These are phyloP conservation scores for Cystofilobasidium capitatum DNA, from an alignment of 768 basidiomycete genomes.

Conservation along the genomic window DNA sequence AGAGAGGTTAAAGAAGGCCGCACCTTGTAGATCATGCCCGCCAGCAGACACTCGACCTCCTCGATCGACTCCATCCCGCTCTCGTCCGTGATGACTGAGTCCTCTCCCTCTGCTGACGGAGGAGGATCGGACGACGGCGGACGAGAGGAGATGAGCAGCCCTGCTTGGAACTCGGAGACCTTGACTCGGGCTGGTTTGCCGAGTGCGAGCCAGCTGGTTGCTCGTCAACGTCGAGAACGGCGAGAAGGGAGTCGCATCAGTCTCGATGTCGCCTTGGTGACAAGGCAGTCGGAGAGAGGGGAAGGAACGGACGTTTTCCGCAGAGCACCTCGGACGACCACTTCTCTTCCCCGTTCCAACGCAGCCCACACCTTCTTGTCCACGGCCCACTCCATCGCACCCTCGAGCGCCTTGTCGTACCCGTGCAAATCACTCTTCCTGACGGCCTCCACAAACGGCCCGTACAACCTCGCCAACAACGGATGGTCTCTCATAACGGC, in stretches of 20 bases:
- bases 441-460: slow-evolving; percentile 72
- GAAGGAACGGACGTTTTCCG: slow-evolving; percentile 41
- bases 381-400: slow-evolving; percentile 63
- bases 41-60: slow-evolving; percentile 86
- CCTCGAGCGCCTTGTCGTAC: slow-evolving; percentile 67
- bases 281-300: background rate
- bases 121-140: no score
- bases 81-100: background rate
- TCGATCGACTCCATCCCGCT: slow-evolving; percentile 52
- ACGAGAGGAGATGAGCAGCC: slow-evolving; percentile 2
- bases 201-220: slow-evolving; percentile 63
- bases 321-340: slow-evolving; percentile 74
- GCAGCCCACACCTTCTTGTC: slow-evolving; percentile 77
- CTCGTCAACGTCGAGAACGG: background rate
- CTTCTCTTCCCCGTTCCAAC: slow-evolving; percentile 76
- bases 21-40: slow-evolving; percentile 83
- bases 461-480: slow-evolving; percentile 58
- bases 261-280: background rate
- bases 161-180: slow-evolving; percentile 39
- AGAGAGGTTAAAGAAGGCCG: slow-evolving; percentile 16
- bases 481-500: slow-evolving; percentile 65
- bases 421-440: slow-evolving; percentile 60
- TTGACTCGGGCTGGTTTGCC: slow-evolving; percentile 69
- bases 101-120: background rate
- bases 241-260: background rate